These are phyloP conservation scores for Ocimum tenuiflorum DNA, from an alignment of 257 asterid genomes.

Conservation along the genomic window DNA sequence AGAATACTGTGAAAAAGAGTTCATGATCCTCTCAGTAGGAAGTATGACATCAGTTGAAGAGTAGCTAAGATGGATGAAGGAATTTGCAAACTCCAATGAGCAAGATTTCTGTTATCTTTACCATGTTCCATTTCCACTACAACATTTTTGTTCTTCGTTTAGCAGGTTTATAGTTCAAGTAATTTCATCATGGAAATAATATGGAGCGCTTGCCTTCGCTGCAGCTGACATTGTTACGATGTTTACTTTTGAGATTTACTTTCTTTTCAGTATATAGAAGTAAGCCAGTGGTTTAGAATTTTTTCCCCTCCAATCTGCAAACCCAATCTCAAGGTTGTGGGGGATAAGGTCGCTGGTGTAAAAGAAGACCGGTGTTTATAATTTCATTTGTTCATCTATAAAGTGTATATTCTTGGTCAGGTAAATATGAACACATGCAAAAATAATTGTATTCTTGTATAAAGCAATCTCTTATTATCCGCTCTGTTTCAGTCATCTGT, in stretches of 20 bases:
- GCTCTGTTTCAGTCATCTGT: too few relatives aligned
- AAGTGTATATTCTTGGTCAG: not conserved
- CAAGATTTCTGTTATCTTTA: not conserved
- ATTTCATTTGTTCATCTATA: not conserved
- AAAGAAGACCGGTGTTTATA: not conserved
- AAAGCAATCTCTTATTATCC: too few relatives aligned
- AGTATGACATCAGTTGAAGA: not conserved
- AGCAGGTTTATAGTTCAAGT: slow-evolving; percentile 16
- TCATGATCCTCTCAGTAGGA: not conserved
- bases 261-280: not conserved
- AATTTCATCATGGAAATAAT: not conserved
- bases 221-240: not conserved
- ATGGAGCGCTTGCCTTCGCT: slow-evolving; percentile 9
- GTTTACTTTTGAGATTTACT: not conserved
- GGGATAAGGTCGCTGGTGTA: not conserved
- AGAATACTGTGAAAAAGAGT: not conserved
- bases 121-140: not conserved
- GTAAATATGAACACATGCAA: too few relatives aligned
- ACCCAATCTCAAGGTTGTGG: not conserved
- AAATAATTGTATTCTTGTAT: too few relatives aligned
- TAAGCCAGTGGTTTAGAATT: not conserved
- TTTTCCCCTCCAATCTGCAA: not conserved
- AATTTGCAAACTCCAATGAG: not conserved
- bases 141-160: not conserved
- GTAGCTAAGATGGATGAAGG: not conserved